phyloP scores from a whole-genome alignment of 257 asterid genomes.

The Scutellaria galericulata region DNA sequence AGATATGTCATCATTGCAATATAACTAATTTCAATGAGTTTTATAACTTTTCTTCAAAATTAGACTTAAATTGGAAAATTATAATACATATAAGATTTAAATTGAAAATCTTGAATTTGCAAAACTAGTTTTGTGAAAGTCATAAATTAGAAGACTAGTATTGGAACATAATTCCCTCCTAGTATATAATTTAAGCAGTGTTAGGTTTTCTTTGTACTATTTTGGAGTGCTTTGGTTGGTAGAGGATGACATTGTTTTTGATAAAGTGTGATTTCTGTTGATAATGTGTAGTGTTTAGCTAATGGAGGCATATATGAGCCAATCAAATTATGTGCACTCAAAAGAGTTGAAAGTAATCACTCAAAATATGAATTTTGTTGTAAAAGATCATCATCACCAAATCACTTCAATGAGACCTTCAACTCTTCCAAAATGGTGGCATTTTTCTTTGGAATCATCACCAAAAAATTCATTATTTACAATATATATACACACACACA shows the following conservation, averaged over 20 bases:
- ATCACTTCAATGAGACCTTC: conserved; percentile 10
- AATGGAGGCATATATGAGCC: neutral
- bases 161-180: too few species aligned
- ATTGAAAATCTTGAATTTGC: too few species aligned
- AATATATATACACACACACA: too few species aligned
- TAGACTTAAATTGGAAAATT: too few species aligned
- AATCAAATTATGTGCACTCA: conserved; percentile 31
- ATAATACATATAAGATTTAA: too few species aligned
- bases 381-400: conserved; percentile 24
- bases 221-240: conserved; percentile 40
- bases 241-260: neutral
- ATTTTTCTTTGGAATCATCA: too few species aligned
- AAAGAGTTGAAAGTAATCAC: neutral
- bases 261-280: conserved; percentile 7
- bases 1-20: too few species aligned
- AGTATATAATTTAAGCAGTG: neutral
- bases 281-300: neutral
- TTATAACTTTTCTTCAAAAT: too few species aligned
- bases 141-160: too few species aligned
- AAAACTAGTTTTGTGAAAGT: too few species aligned
- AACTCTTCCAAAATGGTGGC: neutral
- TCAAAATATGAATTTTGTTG: conserved; percentile 5
- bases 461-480: too few species aligned
- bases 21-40: too few species aligned
- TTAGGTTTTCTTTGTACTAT: conserved; percentile 20